Evolutionary conservation across 2,329 filamentous ascomycete species (phyloP), one percentile per base, ranked within the genome.

Genomic region (Cladorrhinum sp.): DNA sequence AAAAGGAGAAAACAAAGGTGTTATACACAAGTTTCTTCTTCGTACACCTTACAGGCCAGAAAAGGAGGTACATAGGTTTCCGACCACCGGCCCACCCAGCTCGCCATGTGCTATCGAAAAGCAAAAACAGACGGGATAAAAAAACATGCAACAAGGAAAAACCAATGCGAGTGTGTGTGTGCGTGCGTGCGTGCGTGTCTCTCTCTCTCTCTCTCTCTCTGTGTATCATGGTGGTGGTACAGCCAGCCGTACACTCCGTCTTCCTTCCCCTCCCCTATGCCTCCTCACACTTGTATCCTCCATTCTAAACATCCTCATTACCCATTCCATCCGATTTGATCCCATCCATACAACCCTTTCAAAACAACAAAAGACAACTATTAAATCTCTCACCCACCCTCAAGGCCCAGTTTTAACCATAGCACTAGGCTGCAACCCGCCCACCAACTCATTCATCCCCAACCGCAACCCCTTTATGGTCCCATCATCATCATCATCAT

Each of bases 371-470:
- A 18, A 18, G 18, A 18, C 24, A 20, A 14, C 33, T 54, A 57
- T n/a, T n/a, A 55, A 33, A 7, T 42, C 3, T n/a, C 7, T 10
- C 10, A 4, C 7, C 42, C 42, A 5, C 14, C 42, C 42, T 46
- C 18, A 46, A 8, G 42, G 16, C 18, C 52, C 49, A 36, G 59
- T 49, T 20, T 51, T 61, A 12, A 65, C 61, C 18, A 49, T 55
- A 12, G 59, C 62, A 4, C 60, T 58, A 23, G 60, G 51, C 58
- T 57, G 58, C 62, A 62, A 53, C 36, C 59, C 60, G 16, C 26
- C 56, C 28, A 18, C 4, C 53, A 26, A 14, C 4, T 4, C 5
- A 7, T 46, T 16, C 33, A 16, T 3, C 12, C 42, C 42, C 42
- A 46, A 46, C 42, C 42, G 8, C 6, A 46, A 18, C 10, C 42